Evolutionary conservation across 257 asterid genomes (phyloP).

Genomic region (Solanum sparsipilum): DNA sequence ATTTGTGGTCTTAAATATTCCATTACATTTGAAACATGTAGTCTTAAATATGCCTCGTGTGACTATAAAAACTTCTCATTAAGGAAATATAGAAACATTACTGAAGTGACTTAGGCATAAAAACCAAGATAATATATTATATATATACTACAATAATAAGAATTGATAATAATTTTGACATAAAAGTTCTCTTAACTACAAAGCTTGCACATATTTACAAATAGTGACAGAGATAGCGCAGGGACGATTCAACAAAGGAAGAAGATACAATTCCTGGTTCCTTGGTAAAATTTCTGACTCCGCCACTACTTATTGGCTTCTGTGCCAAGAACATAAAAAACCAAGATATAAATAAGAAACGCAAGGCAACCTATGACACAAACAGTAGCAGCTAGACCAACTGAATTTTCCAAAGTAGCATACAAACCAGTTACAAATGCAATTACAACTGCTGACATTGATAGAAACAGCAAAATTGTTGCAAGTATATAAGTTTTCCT

Average conservation of each 20-base stretch:
- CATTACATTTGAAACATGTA: background rate
- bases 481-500: accelerated
- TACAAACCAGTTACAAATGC: background rate
- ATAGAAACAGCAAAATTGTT: background rate
- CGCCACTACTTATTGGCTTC: background rate
- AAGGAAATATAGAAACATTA: background rate
- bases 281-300: background rate
- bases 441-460: background rate
- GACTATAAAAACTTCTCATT: background rate
- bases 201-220: background rate
- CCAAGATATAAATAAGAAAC: background rate
- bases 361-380: background rate
- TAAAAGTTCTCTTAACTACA: background rate
- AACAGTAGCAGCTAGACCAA: background rate
- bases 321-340: accelerated
- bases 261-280: background rate
- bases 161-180: background rate
- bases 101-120: background rate
- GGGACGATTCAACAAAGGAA: background rate
- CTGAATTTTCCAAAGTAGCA: background rate
- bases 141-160: background rate
- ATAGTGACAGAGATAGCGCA: background rate
- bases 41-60: background rate
- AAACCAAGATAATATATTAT: background rate
- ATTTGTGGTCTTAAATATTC: background rate